Conservation (phyloP, 2,329 filamentous ascomycete species). For the Grosmannia serpens region DNA sequence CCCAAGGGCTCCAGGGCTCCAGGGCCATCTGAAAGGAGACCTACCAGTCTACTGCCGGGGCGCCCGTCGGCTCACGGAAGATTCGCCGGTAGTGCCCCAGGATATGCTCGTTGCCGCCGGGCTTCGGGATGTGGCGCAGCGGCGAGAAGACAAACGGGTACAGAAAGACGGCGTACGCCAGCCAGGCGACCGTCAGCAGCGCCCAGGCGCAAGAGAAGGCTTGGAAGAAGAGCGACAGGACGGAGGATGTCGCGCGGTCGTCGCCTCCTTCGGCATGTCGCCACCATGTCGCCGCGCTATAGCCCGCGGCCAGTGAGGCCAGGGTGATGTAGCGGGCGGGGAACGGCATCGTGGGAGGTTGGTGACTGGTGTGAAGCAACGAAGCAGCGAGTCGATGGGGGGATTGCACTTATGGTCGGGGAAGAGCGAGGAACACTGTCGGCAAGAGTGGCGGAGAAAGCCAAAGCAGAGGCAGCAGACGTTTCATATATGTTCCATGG, state of each 20-base stretch:
- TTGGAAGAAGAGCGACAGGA: conserved; percentile 17
- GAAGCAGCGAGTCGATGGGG: no score
- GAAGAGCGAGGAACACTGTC: no score
- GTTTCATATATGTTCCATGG: no score
- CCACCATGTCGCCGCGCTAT: conserved; percentile 2
- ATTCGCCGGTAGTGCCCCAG: conserved; percentile 37
- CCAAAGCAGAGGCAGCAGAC: no score
- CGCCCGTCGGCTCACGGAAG: conserved; percentile 25
- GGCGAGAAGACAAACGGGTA: conserved; percentile 40
- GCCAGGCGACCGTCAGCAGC: conserved; percentile 23
- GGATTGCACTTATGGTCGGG: no score
- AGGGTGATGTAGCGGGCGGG: background rate
- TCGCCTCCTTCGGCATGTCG: background rate
- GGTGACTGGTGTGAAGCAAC: background rate
- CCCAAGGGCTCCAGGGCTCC: no score
- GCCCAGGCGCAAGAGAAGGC: conserved; percentile 25
- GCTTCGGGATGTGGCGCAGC: conserved; percentile 34
- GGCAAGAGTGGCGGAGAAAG: no score
- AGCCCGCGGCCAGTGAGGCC: conserved; percentile 4
- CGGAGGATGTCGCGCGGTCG: background rate
- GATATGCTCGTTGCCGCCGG: conserved; percentile 29
- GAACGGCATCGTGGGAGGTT: background rate
- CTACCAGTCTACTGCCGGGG: conserved; percentile 38
- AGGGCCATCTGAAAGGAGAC: background rate
- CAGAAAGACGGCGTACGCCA: conserved; percentile 30